Evolutionary conservation across 257 asterid genomes (phyloP).

Genomic region (Lycium barbarum): DNA sequence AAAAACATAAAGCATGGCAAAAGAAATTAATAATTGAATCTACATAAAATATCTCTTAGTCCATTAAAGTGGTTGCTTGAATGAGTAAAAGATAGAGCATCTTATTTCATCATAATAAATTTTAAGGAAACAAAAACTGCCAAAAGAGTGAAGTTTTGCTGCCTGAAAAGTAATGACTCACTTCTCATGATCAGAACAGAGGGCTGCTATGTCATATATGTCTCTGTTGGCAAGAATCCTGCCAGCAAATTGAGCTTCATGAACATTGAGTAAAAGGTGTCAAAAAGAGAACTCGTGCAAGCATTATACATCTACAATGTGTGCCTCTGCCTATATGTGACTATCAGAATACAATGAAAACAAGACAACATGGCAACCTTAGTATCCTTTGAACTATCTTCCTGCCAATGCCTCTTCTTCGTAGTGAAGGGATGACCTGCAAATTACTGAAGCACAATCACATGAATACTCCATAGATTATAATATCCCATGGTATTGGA

Average conservation of each 20-base stretch:
- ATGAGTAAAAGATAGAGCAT: neutral
- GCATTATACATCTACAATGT: neutral
- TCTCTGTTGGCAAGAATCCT: slow-evolving; percentile 72
- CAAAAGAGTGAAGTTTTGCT: neutral
- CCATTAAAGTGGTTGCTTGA: neutral
- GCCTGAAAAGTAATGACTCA: slow-evolving; percentile 32
- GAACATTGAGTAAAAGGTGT: neutral
- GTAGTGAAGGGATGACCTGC: slow-evolving; percentile 81
- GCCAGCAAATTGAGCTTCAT: slow-evolving; percentile 40
- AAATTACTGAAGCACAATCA: slow-evolving; percentile 41
- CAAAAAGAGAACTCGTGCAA: neutral
- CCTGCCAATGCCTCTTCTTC: slow-evolving; percentile 74
- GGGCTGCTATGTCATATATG: slow-evolving; percentile 81
- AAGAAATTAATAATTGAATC: neutral
- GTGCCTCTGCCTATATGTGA: neutral
- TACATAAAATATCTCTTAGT: neutral
- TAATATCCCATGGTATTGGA: neutral
- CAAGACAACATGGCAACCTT: slow-evolving; percentile 51
- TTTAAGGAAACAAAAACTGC: neutral
- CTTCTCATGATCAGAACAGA: slow-evolving; percentile 68
- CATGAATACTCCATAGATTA: slow-evolving; percentile 28
- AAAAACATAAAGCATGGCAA: neutral
- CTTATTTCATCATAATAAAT: neutral
- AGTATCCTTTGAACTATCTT: slow-evolving; percentile 68
- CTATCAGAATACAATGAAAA: slow-evolving; percentile 1